A percentile compares a stretch with the other conserved stretches of the same genome.
Evolutionary conservation across 805 yeast genomes (phyloP).

Genomic region (Lipomyces spencermartinsiae): DNA sequence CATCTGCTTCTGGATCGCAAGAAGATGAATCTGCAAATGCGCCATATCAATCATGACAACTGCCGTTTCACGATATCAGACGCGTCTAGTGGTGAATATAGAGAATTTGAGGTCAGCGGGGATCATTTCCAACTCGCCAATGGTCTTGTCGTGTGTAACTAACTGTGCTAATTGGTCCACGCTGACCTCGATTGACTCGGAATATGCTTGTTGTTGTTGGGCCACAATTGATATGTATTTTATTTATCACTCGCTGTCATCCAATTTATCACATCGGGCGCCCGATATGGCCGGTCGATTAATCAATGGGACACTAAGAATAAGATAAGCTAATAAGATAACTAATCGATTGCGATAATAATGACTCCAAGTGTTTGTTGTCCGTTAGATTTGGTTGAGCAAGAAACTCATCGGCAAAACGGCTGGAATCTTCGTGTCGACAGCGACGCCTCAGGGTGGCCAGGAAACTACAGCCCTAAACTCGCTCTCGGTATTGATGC

Average conservation of each 20-base stretch:
- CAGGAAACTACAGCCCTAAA: slow-evolving; percentile 73
- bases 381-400: no score
- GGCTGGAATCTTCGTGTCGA: slow-evolving; percentile 73
- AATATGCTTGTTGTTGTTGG: no score
- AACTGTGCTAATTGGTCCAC: no score
- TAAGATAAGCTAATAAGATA: no score
- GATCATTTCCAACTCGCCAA: slow-evolving; percentile 45
- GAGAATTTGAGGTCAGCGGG: slow-evolving; percentile 37
- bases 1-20: background rate
- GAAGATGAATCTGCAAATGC: background rate
- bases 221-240: no score
- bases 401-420: slow-evolving; percentile 65
- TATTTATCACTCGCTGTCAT: no score
- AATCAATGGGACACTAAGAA: no score
- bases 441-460: slow-evolving; percentile 80
- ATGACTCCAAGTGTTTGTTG: no score
- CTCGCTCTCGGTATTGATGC: slow-evolving; percentile 64
- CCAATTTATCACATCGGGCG: no score
- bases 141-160: background rate
- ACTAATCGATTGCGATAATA: no score
- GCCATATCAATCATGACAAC: background rate
- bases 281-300: no score
- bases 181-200: no score
- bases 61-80: background rate
- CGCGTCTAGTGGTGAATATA: background rate